Evolutionary conservation across 2,329 filamentous ascomycete species (phyloP), one percentile per base, ranked within the genome.

Genomic region (Diaporthe australafricana): DNA sequence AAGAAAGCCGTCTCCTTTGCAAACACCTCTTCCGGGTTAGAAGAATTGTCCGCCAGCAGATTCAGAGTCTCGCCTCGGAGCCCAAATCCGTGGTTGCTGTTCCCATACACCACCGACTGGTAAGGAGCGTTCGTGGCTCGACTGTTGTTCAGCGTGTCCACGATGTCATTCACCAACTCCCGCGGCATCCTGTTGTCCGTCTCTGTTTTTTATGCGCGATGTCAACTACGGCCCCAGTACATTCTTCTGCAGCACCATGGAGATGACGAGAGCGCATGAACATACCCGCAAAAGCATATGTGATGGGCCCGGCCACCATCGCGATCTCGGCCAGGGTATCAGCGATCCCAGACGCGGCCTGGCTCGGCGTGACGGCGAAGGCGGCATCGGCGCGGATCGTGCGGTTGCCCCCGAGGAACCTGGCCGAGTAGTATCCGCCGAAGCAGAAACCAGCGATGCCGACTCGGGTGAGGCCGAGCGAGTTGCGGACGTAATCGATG

Each of bases 1-100:
- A 87, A 82, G 80, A 95, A 95, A 0, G 94, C 93, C 79, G 91
- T 87, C 83, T 96, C 92, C 86, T 95, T 95, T 40, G 91, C 92
- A 79, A 90, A 95, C 81, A 87, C 90, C 78, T 89, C 82, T 70
- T 78, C 75, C 25, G 83, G 82, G 71, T 86, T 82, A 3, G 82
- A 83, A 38, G 53, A 38, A 56, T 56, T 56, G 20, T 56, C 20
- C 11, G 53, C 53, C 53, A 14, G 53, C 8, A 56, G 12, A 35
- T 56, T 56, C 32, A 56, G 5, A 35, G 87, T 70, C 76, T 96
- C 90, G 5, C 85, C 89, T 45, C 93, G 87, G 9, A 94, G 91
- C 20, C 90, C 91, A 77, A 96, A 96, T 0, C 94, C 94, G 78
- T 96, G 94, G 73, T 83, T 79, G 8, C 92, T 91, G 47, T 88